A percentile compares a stretch with the other conserved stretches of the same genome.
phyloP scores from a whole-genome alignment of 129 eudicot genomes.

The Solidago caesia region DNA sequence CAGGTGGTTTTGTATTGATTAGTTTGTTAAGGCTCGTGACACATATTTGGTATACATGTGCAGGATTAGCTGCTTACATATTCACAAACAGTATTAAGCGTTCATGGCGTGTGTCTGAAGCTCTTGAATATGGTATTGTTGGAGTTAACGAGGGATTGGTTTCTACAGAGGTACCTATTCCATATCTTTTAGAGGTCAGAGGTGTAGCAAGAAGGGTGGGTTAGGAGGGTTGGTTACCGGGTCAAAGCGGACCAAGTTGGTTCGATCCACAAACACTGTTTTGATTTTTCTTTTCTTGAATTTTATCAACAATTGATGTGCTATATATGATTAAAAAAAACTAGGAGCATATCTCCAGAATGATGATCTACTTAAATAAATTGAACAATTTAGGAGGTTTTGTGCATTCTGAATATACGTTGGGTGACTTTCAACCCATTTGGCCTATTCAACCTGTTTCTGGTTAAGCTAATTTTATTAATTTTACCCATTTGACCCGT shows the following conservation, averaged over 20 bases:
- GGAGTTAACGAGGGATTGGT: conserved; percentile 92
- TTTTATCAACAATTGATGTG: too few relatives aligned
- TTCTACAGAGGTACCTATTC: conserved; percentile 68
- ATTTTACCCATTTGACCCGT: too few relatives aligned
- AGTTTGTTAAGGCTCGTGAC: not conserved
- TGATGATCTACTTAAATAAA: not conserved
- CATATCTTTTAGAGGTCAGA: not conserved
- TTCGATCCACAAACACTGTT: too few relatives aligned
- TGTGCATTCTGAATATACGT: not conserved
- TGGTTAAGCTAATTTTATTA: too few relatives aligned
- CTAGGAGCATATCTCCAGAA: too few relatives aligned
- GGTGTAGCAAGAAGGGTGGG: not conserved
- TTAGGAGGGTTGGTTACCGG: not conserved
- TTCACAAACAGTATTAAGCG: conserved; percentile 61
- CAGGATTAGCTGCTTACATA: conserved; percentile 91
- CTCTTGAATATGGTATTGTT: conserved; percentile 91
- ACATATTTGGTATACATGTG: conserved; percentile 15
- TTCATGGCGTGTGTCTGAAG: conserved; percentile 92
- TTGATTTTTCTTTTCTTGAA: not conserved
- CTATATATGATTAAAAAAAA: too few relatives aligned
- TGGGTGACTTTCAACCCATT: not conserved
- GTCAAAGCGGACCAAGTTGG: not conserved
- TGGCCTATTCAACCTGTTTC: too few relatives aligned
- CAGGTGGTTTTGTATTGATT: not conserved
- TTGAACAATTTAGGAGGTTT: not conserved